Percentiles rank a stretch among this genome's conserved stretches.
Evolutionary conservation across 805 yeast genomes (phyloP).

Genomic region (Clavispora santaluciae): DNA sequence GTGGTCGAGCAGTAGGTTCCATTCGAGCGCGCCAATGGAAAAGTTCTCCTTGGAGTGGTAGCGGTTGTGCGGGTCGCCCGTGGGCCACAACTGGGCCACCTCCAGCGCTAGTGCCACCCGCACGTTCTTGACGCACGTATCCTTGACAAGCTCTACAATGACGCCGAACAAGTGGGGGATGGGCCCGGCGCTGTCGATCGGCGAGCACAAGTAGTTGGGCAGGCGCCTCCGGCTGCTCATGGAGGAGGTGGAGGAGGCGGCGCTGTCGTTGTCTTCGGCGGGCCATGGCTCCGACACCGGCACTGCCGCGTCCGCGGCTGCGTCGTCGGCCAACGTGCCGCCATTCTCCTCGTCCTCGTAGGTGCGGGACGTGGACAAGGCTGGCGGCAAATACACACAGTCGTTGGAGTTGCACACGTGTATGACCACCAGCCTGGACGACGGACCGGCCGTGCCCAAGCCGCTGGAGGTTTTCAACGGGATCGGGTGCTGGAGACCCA

Average conservation of each 20-base stretch:
- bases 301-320: conserved; percentile 13
- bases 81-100: conserved; percentile 48
- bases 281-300: neutral
- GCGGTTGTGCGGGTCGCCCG: conserved; percentile 47
- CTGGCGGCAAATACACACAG: conserved; percentile 36
- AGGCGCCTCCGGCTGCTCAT: conserved; percentile 21
- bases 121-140: conserved; percentile 33
- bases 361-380: conserved; percentile 35
- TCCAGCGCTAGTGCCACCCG: conserved; percentile 40
- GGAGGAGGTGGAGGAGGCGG: conserved; percentile 5
- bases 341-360: conserved; percentile 43
- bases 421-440: conserved; percentile 25
- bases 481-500: conserved; percentile 38
- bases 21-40: conserved; percentile 42
- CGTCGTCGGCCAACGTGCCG: conserved; percentile 11
- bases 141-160: conserved; percentile 40
- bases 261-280: neutral
- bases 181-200: conserved; percentile 35
- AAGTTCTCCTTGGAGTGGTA: conserved; percentile 42
- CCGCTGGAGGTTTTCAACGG: conserved; percentile 28
- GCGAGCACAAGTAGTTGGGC: conserved; percentile 34
- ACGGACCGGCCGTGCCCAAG: conserved; percentile 15
- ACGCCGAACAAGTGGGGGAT: conserved; percentile 53
- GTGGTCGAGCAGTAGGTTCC: conserved; percentile 36
- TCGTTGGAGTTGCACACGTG: conserved; percentile 38